phyloP scores from a whole-genome alignment of 2,329 filamentous ascomycete species.

The Zasmidium angulare region DNA sequence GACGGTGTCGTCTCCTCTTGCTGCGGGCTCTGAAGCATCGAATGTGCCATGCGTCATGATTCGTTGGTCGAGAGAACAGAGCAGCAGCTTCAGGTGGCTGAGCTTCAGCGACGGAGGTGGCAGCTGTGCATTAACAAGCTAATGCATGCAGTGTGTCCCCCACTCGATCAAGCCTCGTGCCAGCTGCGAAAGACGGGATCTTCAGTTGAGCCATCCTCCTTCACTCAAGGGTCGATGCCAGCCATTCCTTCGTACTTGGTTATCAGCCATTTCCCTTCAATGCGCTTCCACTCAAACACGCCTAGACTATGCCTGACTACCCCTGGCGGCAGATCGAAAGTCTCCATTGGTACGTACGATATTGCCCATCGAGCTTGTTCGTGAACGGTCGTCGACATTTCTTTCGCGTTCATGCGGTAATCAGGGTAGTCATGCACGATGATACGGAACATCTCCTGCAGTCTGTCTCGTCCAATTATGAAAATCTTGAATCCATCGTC shows the following conservation, averaged over 20 bases:
- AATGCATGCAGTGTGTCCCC: not conserved
- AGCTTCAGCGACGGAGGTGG: not conserved
- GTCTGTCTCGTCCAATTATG: not conserved
- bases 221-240: not conserved
- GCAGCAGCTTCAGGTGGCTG: not conserved
- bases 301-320: not conserved
- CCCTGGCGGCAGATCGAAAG: not conserved
- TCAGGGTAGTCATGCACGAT: not conserved
- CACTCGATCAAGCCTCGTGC: not conserved
- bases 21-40: not conserved
- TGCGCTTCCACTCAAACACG: not conserved
- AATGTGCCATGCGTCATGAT: not conserved
- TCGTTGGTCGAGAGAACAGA: not conserved
- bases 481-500: not conserved
- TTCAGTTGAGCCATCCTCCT: not conserved
- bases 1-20: too few relatives aligned
- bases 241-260: slow-evolving; percentile 1
- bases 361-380: not conserved
- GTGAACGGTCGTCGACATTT: not conserved
- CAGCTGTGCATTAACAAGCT: not conserved
- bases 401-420: not conserved
- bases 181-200: too few relatives aligned
- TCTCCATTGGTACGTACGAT: not conserved
- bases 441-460: not conserved
- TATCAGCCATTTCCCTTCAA: not conserved